These are phyloP conservation scores for Russula griseocarnosa DNA, from an alignment of 768 basidiomycete genomes.

Conservation along the genomic window DNA sequence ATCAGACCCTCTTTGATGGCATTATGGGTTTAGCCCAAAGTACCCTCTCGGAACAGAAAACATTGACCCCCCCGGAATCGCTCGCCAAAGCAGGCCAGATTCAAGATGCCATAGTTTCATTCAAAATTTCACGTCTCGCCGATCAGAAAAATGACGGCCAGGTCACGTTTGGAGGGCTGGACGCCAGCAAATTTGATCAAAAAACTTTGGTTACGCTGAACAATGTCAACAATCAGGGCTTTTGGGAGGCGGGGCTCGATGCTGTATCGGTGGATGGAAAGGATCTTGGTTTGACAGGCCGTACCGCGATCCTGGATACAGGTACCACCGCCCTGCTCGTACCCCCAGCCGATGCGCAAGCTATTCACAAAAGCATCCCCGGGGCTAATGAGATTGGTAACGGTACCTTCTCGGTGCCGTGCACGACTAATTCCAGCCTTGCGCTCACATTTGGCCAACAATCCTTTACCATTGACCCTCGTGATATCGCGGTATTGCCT, in stretches of 20 bases:
- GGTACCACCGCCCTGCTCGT: constrained; percentile 46
- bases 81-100: constrained; percentile 58
- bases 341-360: constrained; percentile 46
- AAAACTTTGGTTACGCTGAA: constrained; percentile 52
- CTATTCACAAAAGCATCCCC: constrained; percentile 53
- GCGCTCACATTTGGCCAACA: constrained; percentile 57
- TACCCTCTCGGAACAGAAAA: constrained; percentile 58
- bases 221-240: constrained; percentile 65
- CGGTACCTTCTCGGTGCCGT: constrained; percentile 59
- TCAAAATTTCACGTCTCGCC: constrained; percentile 71
- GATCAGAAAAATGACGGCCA: constrained; percentile 72
- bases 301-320: constrained; percentile 63
- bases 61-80: constrained; percentile 67
- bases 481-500: constrained; percentile 60
- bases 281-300: constrained; percentile 48
- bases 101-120: constrained; percentile 62
- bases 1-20: constrained; percentile 58
- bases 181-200: constrained; percentile 62
- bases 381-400: constrained; percentile 50
- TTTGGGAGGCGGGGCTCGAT: constrained; percentile 75
- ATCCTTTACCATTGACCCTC: constrained; percentile 58
- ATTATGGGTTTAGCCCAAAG: constrained; percentile 76
- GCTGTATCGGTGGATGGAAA: constrained; percentile 55
- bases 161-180: constrained; percentile 77
- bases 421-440: constrained; percentile 50